Evolutionary conservation across 2,329 filamentous ascomycete genomes (phyloP).

Genomic region (Ceratocystis lukuohia): DNA sequence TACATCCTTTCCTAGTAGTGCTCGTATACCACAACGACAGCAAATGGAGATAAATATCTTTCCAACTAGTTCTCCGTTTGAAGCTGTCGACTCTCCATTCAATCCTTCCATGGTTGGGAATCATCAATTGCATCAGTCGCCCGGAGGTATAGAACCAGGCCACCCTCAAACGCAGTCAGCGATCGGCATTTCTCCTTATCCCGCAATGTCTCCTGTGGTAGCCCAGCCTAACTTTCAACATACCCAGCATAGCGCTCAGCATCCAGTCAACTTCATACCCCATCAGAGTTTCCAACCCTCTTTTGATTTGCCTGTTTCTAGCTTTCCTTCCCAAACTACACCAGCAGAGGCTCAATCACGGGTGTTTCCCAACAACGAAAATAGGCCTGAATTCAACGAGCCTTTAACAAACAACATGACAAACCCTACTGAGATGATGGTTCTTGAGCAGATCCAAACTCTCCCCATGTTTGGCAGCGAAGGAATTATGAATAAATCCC

Average conservation of each 20-base stretch:
- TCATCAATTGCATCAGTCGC: constrained; percentile 12
- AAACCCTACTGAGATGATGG: constrained; percentile 38
- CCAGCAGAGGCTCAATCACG: constrained; percentile 15
- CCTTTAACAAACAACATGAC: constrained; percentile 1
- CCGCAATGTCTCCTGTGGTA: constrained; percentile 40
- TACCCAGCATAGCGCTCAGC: constrained; percentile 29
- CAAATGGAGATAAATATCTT: constrained; percentile 21
- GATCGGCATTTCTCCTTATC: constrained; percentile 32
- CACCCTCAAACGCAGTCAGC: constrained; percentile 13
- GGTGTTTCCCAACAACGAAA: constrained; percentile 17
- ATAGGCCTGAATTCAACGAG: constrained; percentile 12
- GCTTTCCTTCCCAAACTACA: constrained; percentile 29
- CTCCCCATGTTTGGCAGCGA: constrained; percentile 83
- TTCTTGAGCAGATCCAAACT: constrained; percentile 51
- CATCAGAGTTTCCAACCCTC: constrained; percentile 46
- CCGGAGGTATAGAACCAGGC: constrained; percentile 10
- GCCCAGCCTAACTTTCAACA: constrained; percentile 35
- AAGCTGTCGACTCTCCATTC: constrained; percentile 17
- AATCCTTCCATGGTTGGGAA: constrained; percentile 7
- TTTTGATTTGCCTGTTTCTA: constrained; percentile 49
- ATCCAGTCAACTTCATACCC: constrained; percentile 39
- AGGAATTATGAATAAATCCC: constrained; percentile 64
- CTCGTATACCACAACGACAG: constrained; percentile 4
- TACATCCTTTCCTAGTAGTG: background rate
- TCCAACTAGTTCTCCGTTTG: constrained; percentile 16